phyloP scores from a whole-genome alignment of 2,329 filamentous ascomycete species.

The Verticillium tricorpus region DNA sequence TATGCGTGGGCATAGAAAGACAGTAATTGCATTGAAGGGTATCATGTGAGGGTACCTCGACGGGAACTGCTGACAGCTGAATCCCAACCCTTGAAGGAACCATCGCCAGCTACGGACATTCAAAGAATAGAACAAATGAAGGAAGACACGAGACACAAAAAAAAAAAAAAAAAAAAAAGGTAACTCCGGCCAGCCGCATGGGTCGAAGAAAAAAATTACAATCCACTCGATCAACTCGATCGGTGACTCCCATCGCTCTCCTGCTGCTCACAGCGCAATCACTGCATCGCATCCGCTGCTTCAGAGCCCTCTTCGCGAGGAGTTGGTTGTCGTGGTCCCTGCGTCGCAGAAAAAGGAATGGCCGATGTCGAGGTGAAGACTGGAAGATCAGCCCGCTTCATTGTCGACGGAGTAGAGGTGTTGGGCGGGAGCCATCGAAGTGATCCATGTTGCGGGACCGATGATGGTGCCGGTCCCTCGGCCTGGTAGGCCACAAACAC shows the following conservation, averaged over 20 bases:
- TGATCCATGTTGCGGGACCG: conserved; percentile 31
- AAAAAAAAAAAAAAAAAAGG: too few relatives aligned
- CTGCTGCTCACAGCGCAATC: background rate
- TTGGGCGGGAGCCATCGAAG: conserved; percentile 51
- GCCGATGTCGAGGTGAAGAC: conserved; percentile 36
- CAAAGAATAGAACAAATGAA: background rate
- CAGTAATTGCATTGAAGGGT: background rate
- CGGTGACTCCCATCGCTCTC: too few relatives aligned
- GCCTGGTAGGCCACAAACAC: conserved; percentile 53
- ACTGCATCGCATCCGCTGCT: background rate
- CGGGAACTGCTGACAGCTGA: background rate
- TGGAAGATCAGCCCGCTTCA: conserved; percentile 31
- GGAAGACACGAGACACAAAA: too few relatives aligned
- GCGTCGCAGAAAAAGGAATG: conserved; percentile 40
- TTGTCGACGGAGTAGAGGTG: conserved; percentile 24
- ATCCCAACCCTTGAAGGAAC: background rate
- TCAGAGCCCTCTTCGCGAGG: background rate
- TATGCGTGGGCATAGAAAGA: background rate
- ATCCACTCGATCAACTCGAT: too few relatives aligned
- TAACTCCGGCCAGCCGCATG: too few relatives aligned
- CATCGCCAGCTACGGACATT: background rate
- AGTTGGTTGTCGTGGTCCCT: background rate
- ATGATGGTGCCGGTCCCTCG: conserved; percentile 40
- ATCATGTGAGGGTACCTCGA: background rate
- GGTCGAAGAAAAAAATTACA: too few relatives aligned